Evolutionary conservation across 768 basidiomycete species (phyloP), one percentile per base, ranked within the genome.

Genomic region (Tricholoma terreum): DNA sequence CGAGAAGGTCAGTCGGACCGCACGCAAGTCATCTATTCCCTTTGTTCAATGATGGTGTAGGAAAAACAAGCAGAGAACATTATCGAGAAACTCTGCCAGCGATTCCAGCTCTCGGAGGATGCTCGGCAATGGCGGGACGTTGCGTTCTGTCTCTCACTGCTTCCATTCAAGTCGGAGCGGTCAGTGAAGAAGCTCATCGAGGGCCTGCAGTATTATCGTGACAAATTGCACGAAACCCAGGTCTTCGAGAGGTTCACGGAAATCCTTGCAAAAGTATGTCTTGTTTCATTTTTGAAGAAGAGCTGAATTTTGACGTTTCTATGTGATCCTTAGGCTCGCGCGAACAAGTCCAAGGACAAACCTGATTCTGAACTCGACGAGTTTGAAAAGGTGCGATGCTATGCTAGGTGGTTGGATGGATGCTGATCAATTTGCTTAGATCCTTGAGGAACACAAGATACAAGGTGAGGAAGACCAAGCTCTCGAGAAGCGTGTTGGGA

Each of bases 61-160:
- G 94, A 98, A 74, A 98, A 96, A 73, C 96, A 97, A 84, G 95
- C 96, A 0, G 96, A 98, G 73, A 89, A 83, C 65, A 92, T 99
- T 60, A 92, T 98, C 54, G 96, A 99, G 66, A 99, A 98, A 69
- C 85, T 99, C 2, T 99, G 97, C 66, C 94, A 97, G 66, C 85
- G 96, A 7, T 98, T 98, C 86, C 82, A 90, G 21, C 77, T 92
- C 3, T 85, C 90, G 0, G 89, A 90, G 40, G 93, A 95, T 30
- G 83, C 92, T 14, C 83, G 96, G 5, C 97, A 98, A 68, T 99
- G 97, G 97, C 84, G 94, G 21, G 96, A 99, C 66, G 94, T 99
- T 57, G 92, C 95, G 1, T 98, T 87, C 73, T 99, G 96, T 69
- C 76, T 99, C 2, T 94, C 96, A 0, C 74, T 98, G 2, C 80